Base-by-base conservation (phyloP, 108 stramenopile species). In the Discostella stelligeroides region DNA sequence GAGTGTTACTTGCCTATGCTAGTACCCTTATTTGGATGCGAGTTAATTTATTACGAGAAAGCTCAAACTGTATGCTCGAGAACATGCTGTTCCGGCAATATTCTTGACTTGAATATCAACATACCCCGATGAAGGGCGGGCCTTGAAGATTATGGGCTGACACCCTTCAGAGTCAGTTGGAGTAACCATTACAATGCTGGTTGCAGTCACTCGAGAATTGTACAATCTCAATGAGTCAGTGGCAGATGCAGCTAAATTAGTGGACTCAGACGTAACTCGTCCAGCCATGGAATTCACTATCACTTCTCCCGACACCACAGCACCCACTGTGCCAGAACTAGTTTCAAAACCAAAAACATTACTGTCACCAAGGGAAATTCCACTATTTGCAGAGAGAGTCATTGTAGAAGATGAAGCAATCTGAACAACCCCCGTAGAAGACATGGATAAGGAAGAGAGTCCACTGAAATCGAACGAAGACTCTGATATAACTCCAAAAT, bases 351-450 rank as follows among this genome's bases (percentile, higher is more conserved):
- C 60, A 54, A 14, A 60, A 42, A 75, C 60, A 55, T 75, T 39
- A 45, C 74, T 69, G 17, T 75, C 74, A 37, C 74, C 74, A 13
- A 75, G 15, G 24, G 67, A 68, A 8, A 75, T 75, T 30, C 74
- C 74, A 62, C 37, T 69, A 7, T 47, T 30, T 48, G 54, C 60
- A 39, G 59, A 37, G 0, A 75, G 12, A 0, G 68, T 69, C 30
- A 75, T 24, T 4, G 68, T 62, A 12, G 68, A 24, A 15, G 68
- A 62, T 2, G 68, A 56, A 0, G 60, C 21, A 15, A 75, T 3
- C 14, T 62, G 34, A 12, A 75, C 41, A 17, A 48, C 51, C 25
- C 74, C 68, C 28, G 49, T 53, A 0, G 60, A 42, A 13, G 74
- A 60, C 21, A 75, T 42, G 11, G 74, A 61, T 18, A 62, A 48